Conservation (phyloP, 2,329 filamentous ascomycete species). For the Catunica adiposa region DNA sequence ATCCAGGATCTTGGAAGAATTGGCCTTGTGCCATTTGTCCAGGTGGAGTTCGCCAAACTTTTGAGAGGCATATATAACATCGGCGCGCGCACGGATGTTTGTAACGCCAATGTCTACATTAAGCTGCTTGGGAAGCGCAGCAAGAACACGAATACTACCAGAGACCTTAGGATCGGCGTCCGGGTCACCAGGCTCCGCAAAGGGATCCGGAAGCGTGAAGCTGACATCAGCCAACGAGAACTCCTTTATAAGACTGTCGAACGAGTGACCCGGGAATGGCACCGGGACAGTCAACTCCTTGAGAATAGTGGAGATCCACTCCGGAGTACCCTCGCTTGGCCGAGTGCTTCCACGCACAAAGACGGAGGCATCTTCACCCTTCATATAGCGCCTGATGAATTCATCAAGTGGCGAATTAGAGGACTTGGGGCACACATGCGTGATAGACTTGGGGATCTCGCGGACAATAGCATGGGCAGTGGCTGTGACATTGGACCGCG, state of each 20-base stretch:
- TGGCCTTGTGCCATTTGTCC: conserved; percentile 66
- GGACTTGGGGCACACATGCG: conserved; percentile 56
- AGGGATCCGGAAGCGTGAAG: conserved; percentile 68
- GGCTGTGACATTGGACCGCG: conserved; percentile 49
- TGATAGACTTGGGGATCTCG: conserved; percentile 58
- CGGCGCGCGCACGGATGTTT: conserved; percentile 56
- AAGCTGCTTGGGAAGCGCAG: conserved; percentile 68
- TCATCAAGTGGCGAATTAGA: conserved; percentile 69
- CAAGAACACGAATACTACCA: conserved; percentile 63
- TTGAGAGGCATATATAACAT: conserved; percentile 61
- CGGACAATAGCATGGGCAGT: conserved; percentile 56
- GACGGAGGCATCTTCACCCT: conserved; percentile 60
- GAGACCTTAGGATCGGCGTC: conserved; percentile 64
- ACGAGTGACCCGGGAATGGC: conserved; percentile 63
- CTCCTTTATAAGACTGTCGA: conserved; percentile 71
- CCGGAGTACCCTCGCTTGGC: conserved; percentile 47
- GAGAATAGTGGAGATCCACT: conserved; percentile 68
- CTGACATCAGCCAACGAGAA: conserved; percentile 76
- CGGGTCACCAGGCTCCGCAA: conserved; percentile 58
- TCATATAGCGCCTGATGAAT: conserved; percentile 65
- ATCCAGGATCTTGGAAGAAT: conserved; percentile 52
- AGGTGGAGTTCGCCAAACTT: conserved; percentile 73
- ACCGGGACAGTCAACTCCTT: conserved; percentile 70
- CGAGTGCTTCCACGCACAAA: conserved; percentile 66
- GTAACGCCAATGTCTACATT: conserved; percentile 71